Conservation (phyloP, 768 basidiomycete species). For the Leccinum disarticulatum region DNA sequence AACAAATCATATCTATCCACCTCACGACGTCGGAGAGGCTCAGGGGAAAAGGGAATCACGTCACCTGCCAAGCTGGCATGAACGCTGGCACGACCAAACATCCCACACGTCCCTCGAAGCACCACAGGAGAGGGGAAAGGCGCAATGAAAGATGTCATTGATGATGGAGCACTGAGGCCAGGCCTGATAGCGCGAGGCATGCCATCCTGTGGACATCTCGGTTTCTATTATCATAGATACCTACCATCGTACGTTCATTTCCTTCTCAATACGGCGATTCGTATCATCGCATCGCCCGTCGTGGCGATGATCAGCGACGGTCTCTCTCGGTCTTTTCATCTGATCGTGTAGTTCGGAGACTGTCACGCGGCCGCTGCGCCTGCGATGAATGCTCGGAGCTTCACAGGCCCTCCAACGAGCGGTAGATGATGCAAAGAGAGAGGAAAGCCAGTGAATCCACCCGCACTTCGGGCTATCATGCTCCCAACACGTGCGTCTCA, state of each 20-base stretch:
- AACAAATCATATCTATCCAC: background rate
- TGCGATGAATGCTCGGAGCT: background rate
- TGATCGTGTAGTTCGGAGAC: background rate
- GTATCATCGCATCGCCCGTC: background rate
- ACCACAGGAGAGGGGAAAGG: background rate
- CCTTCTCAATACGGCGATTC: constrained; percentile 8
- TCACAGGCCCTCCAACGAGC: background rate
- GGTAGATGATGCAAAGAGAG: background rate
- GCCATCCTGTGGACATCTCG: background rate
- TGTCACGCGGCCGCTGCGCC: background rate
- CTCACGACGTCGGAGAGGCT: background rate
- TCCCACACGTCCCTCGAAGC: background rate
- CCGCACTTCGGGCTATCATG: background rate
- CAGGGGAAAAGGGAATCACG: background rate
- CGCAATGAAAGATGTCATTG: background rate
- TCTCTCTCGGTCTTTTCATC: background rate
- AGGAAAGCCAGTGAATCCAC: background rate
- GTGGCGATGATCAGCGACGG: background rate
- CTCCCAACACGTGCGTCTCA: constrained; percentile 3
- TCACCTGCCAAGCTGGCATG: background rate
- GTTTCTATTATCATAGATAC: background rate
- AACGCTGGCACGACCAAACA: background rate
- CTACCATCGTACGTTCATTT: background rate
- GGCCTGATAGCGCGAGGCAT: constrained; percentile 7
- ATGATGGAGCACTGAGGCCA: background rate